Evolutionary conservation across 2,329 filamentous ascomycete genomes (phyloP).

Genomic region (Fusarium illudens): DNA sequence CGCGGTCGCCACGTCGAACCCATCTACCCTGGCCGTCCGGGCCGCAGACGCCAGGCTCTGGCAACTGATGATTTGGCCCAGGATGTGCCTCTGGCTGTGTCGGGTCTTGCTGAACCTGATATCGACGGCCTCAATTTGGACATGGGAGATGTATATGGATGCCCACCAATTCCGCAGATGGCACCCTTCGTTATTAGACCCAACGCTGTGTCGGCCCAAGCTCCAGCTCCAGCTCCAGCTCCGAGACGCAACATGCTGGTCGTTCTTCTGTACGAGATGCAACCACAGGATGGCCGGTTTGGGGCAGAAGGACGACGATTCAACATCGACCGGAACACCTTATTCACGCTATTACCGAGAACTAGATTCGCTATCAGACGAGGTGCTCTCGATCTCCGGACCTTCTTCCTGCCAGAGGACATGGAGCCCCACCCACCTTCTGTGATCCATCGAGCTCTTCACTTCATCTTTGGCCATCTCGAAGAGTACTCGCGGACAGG

Average conservation of each 20-base stretch:
- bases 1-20: not conserved
- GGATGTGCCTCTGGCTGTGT: not conserved
- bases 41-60: not conserved
- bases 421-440: not conserved
- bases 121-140: not conserved
- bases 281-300: constrained; percentile 1
- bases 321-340: constrained; percentile 9
- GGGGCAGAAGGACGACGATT: constrained; percentile 18
- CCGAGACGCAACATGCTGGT: constrained; percentile 17
- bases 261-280: constrained; percentile 15
- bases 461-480: constrained; percentile 31
- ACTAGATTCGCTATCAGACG: constrained; percentile 17
- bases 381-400: constrained; percentile 16
- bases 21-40: not conserved
- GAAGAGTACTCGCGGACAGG: constrained; percentile 21
- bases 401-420: constrained; percentile 16
- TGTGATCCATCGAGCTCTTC: constrained; percentile 21
- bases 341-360: constrained; percentile 25
- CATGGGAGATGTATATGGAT: not conserved
- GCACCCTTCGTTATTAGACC: not conserved
- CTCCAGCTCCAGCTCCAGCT: not conserved
- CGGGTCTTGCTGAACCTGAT: constrained; percentile 8
- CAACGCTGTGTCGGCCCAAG: not conserved
- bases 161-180: not conserved
- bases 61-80: not conserved